A percentile compares a stretch with the other conserved stretches of the same genome.
These are phyloP conservation scores for Boletus reticuloceps DNA, from an alignment of 768 basidiomycete genomes.

Conservation along the genomic window DNA sequence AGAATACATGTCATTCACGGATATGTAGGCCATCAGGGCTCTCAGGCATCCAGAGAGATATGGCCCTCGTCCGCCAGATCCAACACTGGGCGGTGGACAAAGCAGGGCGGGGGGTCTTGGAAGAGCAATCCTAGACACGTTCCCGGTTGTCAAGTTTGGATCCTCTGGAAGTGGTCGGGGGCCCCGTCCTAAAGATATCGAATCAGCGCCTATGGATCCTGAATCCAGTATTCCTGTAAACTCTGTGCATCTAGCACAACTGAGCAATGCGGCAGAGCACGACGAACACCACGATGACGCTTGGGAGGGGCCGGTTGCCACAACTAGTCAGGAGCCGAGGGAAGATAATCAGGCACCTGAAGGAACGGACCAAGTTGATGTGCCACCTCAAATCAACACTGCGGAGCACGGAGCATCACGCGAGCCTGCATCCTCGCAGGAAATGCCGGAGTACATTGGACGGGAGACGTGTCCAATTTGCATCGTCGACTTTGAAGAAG, in stretches of 20 bases:
- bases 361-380: conserved; percentile 6
- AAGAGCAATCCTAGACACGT: conserved; percentile 92
- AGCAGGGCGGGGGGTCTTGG: conserved; percentile 83
- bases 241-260: conserved; percentile 11
- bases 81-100: conserved; percentile 38
- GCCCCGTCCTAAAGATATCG: conserved; percentile 32
- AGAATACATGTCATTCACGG: neutral
- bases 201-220: conserved; percentile 13
- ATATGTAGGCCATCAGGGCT: conserved; percentile 69
- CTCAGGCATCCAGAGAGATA: conserved; percentile 90
- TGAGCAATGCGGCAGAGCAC: neutral
- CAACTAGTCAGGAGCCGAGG: neutral
- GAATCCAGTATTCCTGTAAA: neutral
- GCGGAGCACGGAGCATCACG: neutral
- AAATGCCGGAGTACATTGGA: conserved; percentile 63
- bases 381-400: neutral
- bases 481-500: conserved; percentile 90
- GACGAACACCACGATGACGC: neutral
- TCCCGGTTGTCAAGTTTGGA: conserved; percentile 89
- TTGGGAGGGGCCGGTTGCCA: neutral
- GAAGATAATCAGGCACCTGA: conserved; percentile 1
- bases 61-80: conserved; percentile 59
- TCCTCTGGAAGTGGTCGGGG: conserved; percentile 18
- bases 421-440: neutral
- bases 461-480: conserved; percentile 93